phyloP scores from a whole-genome alignment of 2,329 filamentous ascomycete genomes.

The Exophiala bonariae region DNA sequence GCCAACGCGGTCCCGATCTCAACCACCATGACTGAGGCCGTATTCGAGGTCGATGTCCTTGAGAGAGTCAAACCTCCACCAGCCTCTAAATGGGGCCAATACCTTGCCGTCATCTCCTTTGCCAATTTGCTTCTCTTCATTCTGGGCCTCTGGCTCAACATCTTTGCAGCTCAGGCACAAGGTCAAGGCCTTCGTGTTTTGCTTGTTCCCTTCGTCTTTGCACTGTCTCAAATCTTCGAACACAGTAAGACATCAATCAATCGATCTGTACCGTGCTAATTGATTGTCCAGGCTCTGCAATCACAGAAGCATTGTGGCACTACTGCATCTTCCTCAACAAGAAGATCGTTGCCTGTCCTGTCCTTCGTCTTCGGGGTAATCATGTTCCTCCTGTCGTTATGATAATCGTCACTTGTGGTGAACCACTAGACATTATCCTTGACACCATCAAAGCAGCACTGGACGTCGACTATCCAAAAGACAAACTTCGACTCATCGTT shows the following conservation, averaged over 20 bases:
- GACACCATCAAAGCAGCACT: slow-evolving; percentile 56
- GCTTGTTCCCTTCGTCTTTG: slow-evolving; percentile 9
- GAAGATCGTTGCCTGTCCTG: slow-evolving; percentile 47
- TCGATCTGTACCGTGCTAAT: neutral
- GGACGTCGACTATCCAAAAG: slow-evolving; percentile 53
- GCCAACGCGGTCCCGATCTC: neutral
- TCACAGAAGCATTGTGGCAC: slow-evolving; percentile 15
- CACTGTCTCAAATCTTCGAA: slow-evolving; percentile 12
- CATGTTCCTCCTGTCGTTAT: slow-evolving; percentile 56
- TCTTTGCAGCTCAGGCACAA: neutral
- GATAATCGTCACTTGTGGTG: slow-evolving; percentile 58
- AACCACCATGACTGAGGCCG: neutral
- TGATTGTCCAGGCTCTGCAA: slow-evolving; percentile 7
- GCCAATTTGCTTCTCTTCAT: slow-evolving; percentile 4
- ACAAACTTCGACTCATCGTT: slow-evolving; percentile 54
- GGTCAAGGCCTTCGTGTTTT: neutral
- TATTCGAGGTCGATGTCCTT: neutral
- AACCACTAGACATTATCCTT: slow-evolving; percentile 55
- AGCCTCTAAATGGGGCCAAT: neutral
- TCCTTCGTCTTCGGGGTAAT: slow-evolving; percentile 29
- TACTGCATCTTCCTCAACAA: slow-evolving; percentile 41
- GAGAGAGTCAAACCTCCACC: neutral
- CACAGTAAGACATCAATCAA: slow-evolving; percentile 10
- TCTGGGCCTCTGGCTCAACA: slow-evolving; percentile 4
- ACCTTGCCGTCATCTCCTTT: neutral